Evolutionary conservation across 768 basidiomycete genomes (phyloP).

Genomic region (Nidula microcarpa): DNA sequence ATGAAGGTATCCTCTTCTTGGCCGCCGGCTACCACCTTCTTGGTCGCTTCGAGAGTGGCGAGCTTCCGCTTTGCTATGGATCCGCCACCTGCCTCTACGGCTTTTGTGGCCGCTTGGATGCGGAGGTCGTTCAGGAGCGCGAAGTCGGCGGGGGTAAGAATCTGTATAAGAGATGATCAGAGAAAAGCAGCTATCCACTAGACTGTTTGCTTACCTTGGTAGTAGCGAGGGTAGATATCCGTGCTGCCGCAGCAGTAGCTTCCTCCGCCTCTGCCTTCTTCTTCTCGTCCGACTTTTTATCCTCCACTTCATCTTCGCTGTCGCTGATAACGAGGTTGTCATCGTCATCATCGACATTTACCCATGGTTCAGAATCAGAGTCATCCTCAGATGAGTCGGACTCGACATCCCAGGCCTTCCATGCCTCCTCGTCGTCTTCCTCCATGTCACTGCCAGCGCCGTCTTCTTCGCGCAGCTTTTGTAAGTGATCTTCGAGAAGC

Average conservation of each 20-base stretch:
- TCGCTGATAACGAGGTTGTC: conserved; percentile 74
- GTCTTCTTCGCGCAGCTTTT: conserved; percentile 64
- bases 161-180: conserved; percentile 41
- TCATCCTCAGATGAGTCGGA: conserved; percentile 58
- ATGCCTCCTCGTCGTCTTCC: conserved; percentile 63
- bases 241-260: conserved; percentile 18
- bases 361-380: conserved; percentile 71
- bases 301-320: conserved; percentile 75
- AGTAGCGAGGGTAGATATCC: conserved; percentile 69
- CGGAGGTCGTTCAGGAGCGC: conserved; percentile 86
- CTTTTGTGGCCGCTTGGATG: conserved; percentile 70
- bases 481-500: conserved; percentile 88
- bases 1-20: conserved; percentile 59
- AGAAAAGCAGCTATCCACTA: neutral
- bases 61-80: conserved; percentile 87
- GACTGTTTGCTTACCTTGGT: conserved; percentile 55
- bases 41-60: conserved; percentile 70
- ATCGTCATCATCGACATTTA: conserved; percentile 70
- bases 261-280: conserved; percentile 5
- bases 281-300: conserved; percentile 37
- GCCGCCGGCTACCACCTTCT: conserved; percentile 47
- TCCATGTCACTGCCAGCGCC: conserved; percentile 32
- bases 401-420: conserved; percentile 89
- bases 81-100: conserved; percentile 68
- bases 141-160: conserved; percentile 96